Evolutionary conservation across 768 basidiomycete genomes (phyloP).

Genomic region (Tubosaeta brunneosetosa): DNA sequence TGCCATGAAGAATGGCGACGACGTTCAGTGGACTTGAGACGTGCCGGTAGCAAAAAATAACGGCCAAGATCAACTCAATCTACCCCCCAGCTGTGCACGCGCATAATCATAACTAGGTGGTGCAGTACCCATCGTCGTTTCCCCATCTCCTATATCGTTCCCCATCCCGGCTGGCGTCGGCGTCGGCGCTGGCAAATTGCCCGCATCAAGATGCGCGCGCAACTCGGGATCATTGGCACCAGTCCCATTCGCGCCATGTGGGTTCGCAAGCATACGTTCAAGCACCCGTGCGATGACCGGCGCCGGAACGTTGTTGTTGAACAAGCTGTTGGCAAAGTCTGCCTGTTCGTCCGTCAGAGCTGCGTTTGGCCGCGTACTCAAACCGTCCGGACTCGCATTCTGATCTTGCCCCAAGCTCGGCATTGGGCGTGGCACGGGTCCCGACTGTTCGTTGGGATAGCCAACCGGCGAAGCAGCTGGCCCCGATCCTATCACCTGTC

Average conservation of each 20-base stretch:
- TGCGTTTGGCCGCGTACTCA: not conserved
- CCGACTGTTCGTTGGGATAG: not conserved
- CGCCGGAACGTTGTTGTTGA: slow-evolving; percentile 24
- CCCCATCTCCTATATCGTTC: not conserved
- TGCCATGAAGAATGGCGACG: slow-evolving; percentile 12
- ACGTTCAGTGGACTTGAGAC: not conserved
- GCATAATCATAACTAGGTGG: not conserved
- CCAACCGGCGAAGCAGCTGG: not conserved
- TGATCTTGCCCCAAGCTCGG: not conserved
- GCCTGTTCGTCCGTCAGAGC: slow-evolving; percentile 17
- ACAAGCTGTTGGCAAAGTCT: slow-evolving; percentile 23
- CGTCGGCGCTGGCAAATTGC: not conserved
- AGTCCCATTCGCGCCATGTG: not conserved
- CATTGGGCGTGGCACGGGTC: not conserved
- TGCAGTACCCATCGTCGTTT: too few relatives aligned
- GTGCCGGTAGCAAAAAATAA: too few relatives aligned
- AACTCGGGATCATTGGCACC: not conserved
- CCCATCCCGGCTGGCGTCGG: too few relatives aligned
- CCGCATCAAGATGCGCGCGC: too few relatives aligned
- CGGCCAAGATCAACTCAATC: too few relatives aligned
- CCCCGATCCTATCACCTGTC: not conserved
- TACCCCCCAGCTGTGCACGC: too few relatives aligned
- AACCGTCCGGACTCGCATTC: not conserved
- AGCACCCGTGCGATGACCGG: slow-evolving; percentile 24
- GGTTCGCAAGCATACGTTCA: slow-evolving; percentile 23